These are phyloP conservation scores for Tulasnella sp. DNA, from an alignment of 768 basidiomycete species.

Conservation along the genomic window DNA sequence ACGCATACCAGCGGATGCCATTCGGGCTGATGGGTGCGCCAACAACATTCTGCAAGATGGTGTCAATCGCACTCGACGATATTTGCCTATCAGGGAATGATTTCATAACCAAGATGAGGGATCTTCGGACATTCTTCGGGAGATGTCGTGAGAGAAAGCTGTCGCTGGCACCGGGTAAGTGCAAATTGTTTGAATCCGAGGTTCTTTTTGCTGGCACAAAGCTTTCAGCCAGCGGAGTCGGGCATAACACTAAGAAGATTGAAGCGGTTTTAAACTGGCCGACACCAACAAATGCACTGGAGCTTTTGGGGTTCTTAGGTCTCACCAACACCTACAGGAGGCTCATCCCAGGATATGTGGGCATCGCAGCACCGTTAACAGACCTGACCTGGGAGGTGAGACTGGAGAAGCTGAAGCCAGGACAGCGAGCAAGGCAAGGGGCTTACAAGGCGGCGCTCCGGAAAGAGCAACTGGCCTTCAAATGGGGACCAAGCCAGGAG, in stretches of 20 bases:
- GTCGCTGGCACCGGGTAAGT: conserved; percentile 30
- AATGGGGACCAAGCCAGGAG: conserved; percentile 16
- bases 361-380: conserved; percentile 24
- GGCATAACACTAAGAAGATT: conserved; percentile 29
- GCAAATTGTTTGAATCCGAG: conserved; percentile 28
- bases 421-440: neutral
- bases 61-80: conserved; percentile 23
- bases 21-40: conserved; percentile 34
- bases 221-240: conserved; percentile 27
- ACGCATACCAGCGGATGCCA: conserved; percentile 28
- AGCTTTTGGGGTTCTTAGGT: conserved; percentile 28
- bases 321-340: conserved; percentile 28
- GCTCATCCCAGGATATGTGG: conserved; percentile 27
- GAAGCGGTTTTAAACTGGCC: conserved; percentile 27
- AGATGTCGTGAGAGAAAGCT: conserved; percentile 23
- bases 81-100: conserved; percentile 25
- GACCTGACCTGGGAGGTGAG: conserved; percentile 22
- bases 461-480: conserved; percentile 15
- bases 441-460: conserved; percentile 23
- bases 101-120: conserved; percentile 23
- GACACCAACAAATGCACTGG: conserved; percentile 21
- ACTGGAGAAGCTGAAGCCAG: neutral
- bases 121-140: conserved; percentile 22
- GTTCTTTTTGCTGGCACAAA: conserved; percentile 28
- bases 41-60: conserved; percentile 24